A percentile compares a stretch with the other conserved stretches of the same genome.
Conservation (phyloP, 805 yeast genomes). For the Ogataea siamensis region DNA sequence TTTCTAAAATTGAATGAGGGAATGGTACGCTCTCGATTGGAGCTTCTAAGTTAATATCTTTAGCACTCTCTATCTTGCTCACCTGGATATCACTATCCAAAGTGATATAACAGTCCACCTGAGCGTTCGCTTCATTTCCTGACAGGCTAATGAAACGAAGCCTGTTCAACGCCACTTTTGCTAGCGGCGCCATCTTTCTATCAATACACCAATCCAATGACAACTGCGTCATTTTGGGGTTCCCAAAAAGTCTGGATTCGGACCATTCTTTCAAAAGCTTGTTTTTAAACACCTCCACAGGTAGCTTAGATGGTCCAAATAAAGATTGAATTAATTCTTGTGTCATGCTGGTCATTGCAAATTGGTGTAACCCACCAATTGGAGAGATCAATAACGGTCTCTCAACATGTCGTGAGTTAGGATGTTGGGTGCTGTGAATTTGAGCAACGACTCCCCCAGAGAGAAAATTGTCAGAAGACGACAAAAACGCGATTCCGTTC, state of each 20-base stretch:
- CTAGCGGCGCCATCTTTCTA: slow-evolving; percentile 29
- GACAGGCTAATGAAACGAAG: slow-evolving; percentile 28
- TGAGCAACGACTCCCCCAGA: slow-evolving; percentile 21
- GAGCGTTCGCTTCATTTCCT: slow-evolving; percentile 5
- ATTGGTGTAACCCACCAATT: slow-evolving; percentile 42
- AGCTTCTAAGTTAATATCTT: slow-evolving; percentile 12
- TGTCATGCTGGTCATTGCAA: slow-evolving; percentile 32
- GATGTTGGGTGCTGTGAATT: slow-evolving; percentile 10
- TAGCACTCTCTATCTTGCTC: slow-evolving; percentile 9
- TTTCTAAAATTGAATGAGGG: slow-evolving; percentile 49
- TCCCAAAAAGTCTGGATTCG: slow-evolving; percentile 24
- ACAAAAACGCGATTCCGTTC: slow-evolving; percentile 21
- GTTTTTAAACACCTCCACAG: slow-evolving; percentile 15
- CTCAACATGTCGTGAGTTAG: slow-evolving; percentile 1
- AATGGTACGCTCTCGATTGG: slow-evolving; percentile 29
- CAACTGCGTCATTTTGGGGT: slow-evolving; percentile 33
- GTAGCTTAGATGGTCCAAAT: slow-evolving; percentile 15
- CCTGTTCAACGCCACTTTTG: slow-evolving; percentile 26
- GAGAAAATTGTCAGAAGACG: slow-evolving; percentile 12
- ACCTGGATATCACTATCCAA: slow-evolving; percentile 30
- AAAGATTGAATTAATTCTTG: slow-evolving; percentile 21
- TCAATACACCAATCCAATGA: slow-evolving; percentile 34
- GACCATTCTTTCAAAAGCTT: slow-evolving; percentile 23
- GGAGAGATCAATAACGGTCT: slow-evolving; percentile 38
- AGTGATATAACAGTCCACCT: slow-evolving; percentile 33